Conservation (phyloP, 1,284 basidiomycete genomes). For the Pisolithus thermaeus region DNA sequence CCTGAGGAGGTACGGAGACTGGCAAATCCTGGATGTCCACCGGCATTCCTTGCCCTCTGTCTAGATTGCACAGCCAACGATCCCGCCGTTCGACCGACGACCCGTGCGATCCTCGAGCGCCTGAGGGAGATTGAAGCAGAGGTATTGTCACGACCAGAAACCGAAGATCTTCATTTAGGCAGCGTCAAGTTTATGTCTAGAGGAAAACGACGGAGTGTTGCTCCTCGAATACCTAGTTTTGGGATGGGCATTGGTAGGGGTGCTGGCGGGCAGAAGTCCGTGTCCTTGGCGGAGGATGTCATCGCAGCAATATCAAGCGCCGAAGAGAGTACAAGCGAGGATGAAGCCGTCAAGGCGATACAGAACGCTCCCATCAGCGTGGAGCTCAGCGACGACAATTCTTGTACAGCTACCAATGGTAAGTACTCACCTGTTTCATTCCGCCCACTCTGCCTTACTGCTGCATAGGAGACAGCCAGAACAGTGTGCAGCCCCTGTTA, state of each 20-base stretch:
- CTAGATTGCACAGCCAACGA: constrained; percentile 75
- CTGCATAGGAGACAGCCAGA: constrained; percentile 30
- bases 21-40: constrained; percentile 75
- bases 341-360: constrained; percentile 68
- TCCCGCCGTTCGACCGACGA: constrained; percentile 68
- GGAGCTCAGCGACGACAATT: constrained; percentile 41
- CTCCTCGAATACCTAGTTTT: constrained; percentile 82
- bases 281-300: constrained; percentile 19
- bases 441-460: constrained; percentile 10
- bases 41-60: constrained; percentile 70
- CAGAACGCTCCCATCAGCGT: constrained; percentile 45
- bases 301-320: constrained; percentile 33
- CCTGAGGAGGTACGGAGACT: constrained; percentile 64
- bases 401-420: constrained; percentile 40
- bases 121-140: constrained; percentile 78
- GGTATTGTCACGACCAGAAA: constrained; percentile 64
- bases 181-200: constrained; percentile 76
- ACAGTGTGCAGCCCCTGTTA: constrained; percentile 54
- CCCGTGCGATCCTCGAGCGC: constrained; percentile 69
- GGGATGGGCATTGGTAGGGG: constrained; percentile 66
- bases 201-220: constrained; percentile 49
- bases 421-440: constrained; percentile 13
- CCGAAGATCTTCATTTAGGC: constrained; percentile 74
- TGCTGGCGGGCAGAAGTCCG: constrained; percentile 31
- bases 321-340: constrained; percentile 54